Evolutionary conservation across 2,329 filamentous ascomycete genomes (phyloP), one percentile per base, ranked within the genome.

Genomic region (Dothideomycetes sp.): DNA sequence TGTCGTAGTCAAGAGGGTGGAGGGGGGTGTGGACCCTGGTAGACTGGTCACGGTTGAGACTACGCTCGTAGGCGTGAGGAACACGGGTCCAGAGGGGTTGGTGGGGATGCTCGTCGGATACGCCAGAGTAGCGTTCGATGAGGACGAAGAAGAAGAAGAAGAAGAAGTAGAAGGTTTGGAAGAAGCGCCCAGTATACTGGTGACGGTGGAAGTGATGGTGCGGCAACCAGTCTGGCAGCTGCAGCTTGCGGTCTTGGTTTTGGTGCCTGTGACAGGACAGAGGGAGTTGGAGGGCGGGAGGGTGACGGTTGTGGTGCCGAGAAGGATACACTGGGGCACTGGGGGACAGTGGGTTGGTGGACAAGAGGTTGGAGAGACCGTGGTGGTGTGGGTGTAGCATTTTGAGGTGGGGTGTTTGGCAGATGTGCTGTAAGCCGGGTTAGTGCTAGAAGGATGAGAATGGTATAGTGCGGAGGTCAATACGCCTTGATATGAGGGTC

Each of bases 311-410:
- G 34, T 37, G 16, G 35, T 37, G 11, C 19, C 15, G 14, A 17
- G 9, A 8, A 37, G 14, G n/a, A 10, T 19, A 16, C 33, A 35
- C 10, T 5, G 10, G 33, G 14, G 14, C 9, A 5, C 33, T n/a
- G 19, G 3, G 19, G 14, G 7, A 16, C 34, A 36, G n/a, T 19
- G 27, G 19, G 33, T 24, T 4, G 39, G 24, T 10, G 29, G 29
- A 31, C 34, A 37, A 18, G 14, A 16, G 5, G 30, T 7, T 3
- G 34, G 27, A 4, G 40, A 27, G 15, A 31, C 32, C 19, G 40
- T 42, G 11, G 36, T 33, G 22, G 34, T 45, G 16, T 40, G 37
- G 11, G 41, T 38, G 9, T 40, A 40, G 32, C 44, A 44, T 17
- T 22, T 22, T 14, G 29, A 34, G 34, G 31, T 44, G 19, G 19